phyloP scores from a whole-genome alignment of 441 rosid genomes.

The Gossypium armourianum region DNA sequence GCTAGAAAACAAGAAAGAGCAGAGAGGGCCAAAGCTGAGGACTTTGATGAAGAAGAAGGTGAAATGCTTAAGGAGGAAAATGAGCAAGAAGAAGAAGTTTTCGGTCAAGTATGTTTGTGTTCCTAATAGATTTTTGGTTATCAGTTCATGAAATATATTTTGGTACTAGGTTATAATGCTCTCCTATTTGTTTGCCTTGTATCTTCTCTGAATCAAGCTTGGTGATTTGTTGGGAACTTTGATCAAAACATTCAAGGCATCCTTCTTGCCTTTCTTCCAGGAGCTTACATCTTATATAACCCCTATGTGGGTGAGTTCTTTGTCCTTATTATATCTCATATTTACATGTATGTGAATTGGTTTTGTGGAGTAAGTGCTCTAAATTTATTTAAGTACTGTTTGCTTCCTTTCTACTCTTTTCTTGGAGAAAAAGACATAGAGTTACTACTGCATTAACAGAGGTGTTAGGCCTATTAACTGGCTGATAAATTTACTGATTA shows the following conservation, averaged over 20 bases:
- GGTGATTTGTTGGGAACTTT: slow-evolving; percentile 52
- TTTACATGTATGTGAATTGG: neutral
- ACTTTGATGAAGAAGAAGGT: slow-evolving; percentile 49
- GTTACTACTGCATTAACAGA: neutral
- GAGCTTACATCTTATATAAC: slow-evolving; percentile 48
- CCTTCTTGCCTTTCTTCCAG: slow-evolving; percentile 49
- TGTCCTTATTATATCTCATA: neutral
- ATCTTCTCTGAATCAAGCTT: slow-evolving; percentile 27
- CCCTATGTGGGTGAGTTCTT: slow-evolving; percentile 53
- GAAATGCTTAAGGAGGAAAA: slow-evolving; percentile 52
- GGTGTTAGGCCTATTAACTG: neutral
- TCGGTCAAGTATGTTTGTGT: slow-evolving; percentile 36
- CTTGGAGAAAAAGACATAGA: neutral
- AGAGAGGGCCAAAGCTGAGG: slow-evolving; percentile 45
- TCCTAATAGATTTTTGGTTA: neutral
- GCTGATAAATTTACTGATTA: slow-evolving; percentile 10
- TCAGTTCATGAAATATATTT: slow-evolving; percentile 1
- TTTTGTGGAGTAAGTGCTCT: slow-evolving; percentile 2
- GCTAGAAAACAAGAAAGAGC: slow-evolving; percentile 42
- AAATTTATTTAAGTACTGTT: neutral
- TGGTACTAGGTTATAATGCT: neutral
- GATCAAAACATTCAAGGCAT: slow-evolving; percentile 44
- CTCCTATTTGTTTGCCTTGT: slow-evolving; percentile 11
- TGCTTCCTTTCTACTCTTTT: neutral
- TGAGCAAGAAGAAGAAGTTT: slow-evolving; percentile 56